Evolutionary conservation across 768 basidiomycete genomes (phyloP).

Genomic region (Suillus brevipes): DNA sequence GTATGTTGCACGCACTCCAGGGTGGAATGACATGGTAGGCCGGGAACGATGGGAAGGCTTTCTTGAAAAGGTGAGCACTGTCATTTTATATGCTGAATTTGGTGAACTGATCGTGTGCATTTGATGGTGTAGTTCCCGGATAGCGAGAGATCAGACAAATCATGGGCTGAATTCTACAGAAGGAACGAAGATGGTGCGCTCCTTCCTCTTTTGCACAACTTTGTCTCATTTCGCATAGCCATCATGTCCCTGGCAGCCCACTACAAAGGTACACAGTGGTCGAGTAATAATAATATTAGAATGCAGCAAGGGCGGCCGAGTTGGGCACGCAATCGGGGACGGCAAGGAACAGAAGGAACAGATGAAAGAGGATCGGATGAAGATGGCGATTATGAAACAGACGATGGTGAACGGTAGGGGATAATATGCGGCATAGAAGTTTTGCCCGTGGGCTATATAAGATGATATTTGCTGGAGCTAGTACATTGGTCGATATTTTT

Average conservation of each 20-base stretch:
- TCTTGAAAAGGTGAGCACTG: constrained; percentile 44
- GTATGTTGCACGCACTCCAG: constrained; percentile 50
- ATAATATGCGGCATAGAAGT: not conserved
- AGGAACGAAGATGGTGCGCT: constrained; percentile 48
- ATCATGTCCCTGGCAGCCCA: constrained; percentile 27
- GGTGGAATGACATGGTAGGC: constrained; percentile 43
- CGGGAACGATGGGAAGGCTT: constrained; percentile 60
- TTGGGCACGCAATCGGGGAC: constrained; percentile 20
- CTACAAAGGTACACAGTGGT: constrained; percentile 20
- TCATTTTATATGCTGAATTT: not conserved
- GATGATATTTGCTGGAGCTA: not conserved
- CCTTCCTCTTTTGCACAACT: not conserved
- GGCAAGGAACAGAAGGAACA: not conserved
- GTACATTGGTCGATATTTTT: not conserved
- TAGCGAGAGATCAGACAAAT: constrained; percentile 45
- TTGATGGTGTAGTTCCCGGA: constrained; percentile 45
- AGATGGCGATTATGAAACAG: constrained; percentile 24
- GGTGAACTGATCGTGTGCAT: not conserved
- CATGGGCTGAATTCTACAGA: constrained; percentile 65
- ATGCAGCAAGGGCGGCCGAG: constrained; percentile 25
- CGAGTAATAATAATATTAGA: constrained; percentile 12
- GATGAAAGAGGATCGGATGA: constrained; percentile 14
- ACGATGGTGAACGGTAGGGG: constrained; percentile 16
- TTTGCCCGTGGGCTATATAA: not conserved
- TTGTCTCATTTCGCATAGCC: constrained; percentile 14